Evolutionary conservation across 148 eudicot species (phyloP), one percentile per base, ranked within the genome.

Genomic region (Oxyria digyna): DNA sequence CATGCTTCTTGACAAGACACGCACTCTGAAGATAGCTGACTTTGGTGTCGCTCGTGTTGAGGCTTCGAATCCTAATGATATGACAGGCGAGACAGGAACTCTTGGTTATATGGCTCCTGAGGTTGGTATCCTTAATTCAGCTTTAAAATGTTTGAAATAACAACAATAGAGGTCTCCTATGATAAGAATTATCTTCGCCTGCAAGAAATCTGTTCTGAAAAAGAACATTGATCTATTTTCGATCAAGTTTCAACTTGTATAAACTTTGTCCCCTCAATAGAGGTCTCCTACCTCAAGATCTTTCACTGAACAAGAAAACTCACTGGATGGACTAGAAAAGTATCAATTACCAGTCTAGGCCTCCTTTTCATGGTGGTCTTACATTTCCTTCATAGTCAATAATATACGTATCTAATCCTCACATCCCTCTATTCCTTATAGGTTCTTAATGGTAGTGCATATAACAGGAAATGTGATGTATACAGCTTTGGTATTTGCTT

Each of bases 61-160:
- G 77, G 92, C 96, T 78, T 85, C 93, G 69, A 90, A 90, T 79
- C 94, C 96, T 17, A 81, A 85, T 75, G 96, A 90, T 73, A 90
- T 90, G 96, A 90, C 96, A 40, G 96, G 96, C 6, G 96, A 90
- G 75, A 90, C 96, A 15, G 93, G 96, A 69, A 90, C 96, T 37
- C 94, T 91, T 68, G 97, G 94, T 64, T 91, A 91, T 79, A 91
- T 91, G 97, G 97, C 97, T 37, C 97, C 97, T 41, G 97, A 91
- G 94, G 97, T 59, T 59, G 38, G 38, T 29, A 14, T 59, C 64
- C 14, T 57, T 29, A 57, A 12, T 38, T 7, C 7, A 7, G 41
- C 41, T 38, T 4, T 38, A 38, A 0, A 7, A 38, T 38, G 41
- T 38, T 38, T 38, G 9, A 10, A 38, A 38, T 38, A 10, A n/a